A percentile compares a stretch with the other conserved stretches of the same genome.
Evolutionary conservation across 768 basidiomycete species (phyloP).

Genomic region (Pilatotrama ljubarskyi): DNA sequence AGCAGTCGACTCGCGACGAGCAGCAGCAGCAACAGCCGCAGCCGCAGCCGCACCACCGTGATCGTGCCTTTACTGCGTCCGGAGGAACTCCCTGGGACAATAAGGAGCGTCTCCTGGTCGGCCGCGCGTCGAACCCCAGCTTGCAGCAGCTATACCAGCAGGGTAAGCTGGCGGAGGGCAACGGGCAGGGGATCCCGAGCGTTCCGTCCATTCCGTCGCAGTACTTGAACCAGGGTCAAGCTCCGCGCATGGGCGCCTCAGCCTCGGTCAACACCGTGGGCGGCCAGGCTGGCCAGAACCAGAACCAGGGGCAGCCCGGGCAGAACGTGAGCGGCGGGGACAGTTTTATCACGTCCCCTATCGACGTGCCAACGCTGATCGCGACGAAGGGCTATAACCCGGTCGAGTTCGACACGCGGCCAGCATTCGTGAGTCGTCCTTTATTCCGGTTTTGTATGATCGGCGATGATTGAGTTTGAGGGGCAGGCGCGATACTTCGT

Average conservation of each 20-base stretch:
- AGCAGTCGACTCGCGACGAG: constrained; percentile 23
- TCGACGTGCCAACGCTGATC: constrained; percentile 85
- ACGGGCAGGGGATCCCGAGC: constrained; percentile 49
- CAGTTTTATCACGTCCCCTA: constrained; percentile 57
- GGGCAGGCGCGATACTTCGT: constrained; percentile 88
- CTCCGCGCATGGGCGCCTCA: constrained; percentile 29
- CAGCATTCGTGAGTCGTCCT: constrained; percentile 66
- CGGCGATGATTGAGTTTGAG: constrained; percentile 7
- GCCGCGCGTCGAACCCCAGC: constrained; percentile 68
- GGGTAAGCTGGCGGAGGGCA: constrained; percentile 28
- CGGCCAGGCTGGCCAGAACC: constrained; percentile 30
- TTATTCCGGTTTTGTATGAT: not conserved
- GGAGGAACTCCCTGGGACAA: constrained; percentile 59
- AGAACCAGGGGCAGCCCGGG: constrained; percentile 36
- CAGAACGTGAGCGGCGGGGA: constrained; percentile 22
- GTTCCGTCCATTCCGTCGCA: constrained; percentile 76
- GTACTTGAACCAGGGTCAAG: constrained; percentile 57
- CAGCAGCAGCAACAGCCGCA: constrained; percentile 40
- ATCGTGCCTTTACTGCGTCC: constrained; percentile 39
- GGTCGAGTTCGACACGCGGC: constrained; percentile 75
- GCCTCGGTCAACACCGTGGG: not conserved
- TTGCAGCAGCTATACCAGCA: constrained; percentile 61
- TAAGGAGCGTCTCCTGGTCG: constrained; percentile 56
- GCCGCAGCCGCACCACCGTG: constrained; percentile 32
- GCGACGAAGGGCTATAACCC: constrained; percentile 93